These are phyloP conservation scores for Aegilops bicornis DNA, from an alignment of 176 grass and related monocot species.

Conservation along the genomic window DNA sequence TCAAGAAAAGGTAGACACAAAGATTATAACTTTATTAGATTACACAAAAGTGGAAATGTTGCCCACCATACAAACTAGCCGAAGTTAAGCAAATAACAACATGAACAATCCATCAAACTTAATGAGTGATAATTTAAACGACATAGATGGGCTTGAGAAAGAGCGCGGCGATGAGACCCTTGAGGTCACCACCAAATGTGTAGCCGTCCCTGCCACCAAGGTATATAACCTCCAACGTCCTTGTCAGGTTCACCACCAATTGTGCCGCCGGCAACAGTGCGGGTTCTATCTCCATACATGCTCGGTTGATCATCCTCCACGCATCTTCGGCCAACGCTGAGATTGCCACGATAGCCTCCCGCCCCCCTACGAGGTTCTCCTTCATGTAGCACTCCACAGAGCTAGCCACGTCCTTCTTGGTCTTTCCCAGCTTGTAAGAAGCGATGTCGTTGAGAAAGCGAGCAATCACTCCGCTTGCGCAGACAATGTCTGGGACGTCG, in stretches of 20 bases:
- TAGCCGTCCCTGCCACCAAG: constrained; percentile 27
- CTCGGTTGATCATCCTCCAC: constrained; percentile 28
- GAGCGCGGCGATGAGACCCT: background rate
- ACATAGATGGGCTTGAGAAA: background rate
- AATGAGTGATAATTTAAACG: no score
- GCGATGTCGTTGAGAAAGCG: background rate
- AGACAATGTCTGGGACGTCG: background rate
- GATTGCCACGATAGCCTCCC: background rate
- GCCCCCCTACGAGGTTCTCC: background rate
- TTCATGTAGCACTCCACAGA: constrained; percentile 2
- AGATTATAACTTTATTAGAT: no score
- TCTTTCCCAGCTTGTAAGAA: background rate
- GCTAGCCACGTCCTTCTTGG: background rate
- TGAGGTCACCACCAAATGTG: constrained; percentile 11
- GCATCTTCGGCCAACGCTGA: background rate
- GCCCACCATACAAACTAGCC: no score
- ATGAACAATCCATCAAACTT: no score
- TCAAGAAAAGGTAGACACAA: no score
- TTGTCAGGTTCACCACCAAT: constrained; percentile 30
- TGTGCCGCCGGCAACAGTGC: background rate
- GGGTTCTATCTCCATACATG: background rate
- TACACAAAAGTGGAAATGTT: no score
- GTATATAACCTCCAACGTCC: constrained; percentile 26
- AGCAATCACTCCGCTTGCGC: background rate
- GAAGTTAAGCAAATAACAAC: no score